Percentiles rank a stretch among this genome's conserved stretches.
Conservation (phyloP, 495 filamentous ascomycete species). For the Aspergillus heteromorphus region DNA sequence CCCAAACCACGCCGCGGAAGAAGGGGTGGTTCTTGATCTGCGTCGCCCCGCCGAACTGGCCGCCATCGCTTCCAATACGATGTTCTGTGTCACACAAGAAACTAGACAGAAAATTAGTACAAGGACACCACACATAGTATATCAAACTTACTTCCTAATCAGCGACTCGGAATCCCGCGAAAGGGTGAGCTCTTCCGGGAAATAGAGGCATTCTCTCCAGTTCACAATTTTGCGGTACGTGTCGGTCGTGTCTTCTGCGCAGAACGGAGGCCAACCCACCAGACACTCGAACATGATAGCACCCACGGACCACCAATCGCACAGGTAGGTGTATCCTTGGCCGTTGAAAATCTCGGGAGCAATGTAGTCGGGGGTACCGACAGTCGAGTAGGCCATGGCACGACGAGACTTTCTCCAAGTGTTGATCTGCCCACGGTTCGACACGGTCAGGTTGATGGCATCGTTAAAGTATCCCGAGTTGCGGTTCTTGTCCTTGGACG, state of each 20-base stretch:
- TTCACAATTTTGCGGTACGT: constrained; percentile 99
- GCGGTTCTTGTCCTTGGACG: constrained; percentile 60
- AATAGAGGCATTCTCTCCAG: constrained; percentile 92
- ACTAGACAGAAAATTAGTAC: constrained; percentile 41
- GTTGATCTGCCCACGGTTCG: constrained; percentile 93
- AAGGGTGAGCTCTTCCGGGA: constrained; percentile 89
- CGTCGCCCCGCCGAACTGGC: constrained; percentile 68
- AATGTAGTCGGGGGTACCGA: constrained; percentile 98
- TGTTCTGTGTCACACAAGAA: constrained; percentile 89
- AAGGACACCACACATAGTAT: neutral
- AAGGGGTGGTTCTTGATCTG: constrained; percentile 93
- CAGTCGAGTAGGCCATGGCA: constrained; percentile 95
- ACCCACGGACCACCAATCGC: constrained; percentile 98
- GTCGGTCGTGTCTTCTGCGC: constrained; percentile 92
- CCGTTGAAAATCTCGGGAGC: constrained; percentile 97
- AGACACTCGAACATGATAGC: constrained; percentile 99
- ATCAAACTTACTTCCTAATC: constrained; percentile 64
- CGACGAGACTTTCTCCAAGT: constrained; percentile 95
- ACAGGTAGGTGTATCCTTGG: constrained; percentile 90
- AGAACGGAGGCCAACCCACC: constrained; percentile 98
- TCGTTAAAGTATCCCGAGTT: constrained; percentile 87
- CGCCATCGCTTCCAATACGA: constrained; percentile 62
- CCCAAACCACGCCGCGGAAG: constrained; percentile 94
- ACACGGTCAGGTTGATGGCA: constrained; percentile 97
- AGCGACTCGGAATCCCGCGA: constrained; percentile 81